Conservation (phyloP, 2,329 filamentous ascomycete species). For the Colletotrichum orchidophilum region DNA sequence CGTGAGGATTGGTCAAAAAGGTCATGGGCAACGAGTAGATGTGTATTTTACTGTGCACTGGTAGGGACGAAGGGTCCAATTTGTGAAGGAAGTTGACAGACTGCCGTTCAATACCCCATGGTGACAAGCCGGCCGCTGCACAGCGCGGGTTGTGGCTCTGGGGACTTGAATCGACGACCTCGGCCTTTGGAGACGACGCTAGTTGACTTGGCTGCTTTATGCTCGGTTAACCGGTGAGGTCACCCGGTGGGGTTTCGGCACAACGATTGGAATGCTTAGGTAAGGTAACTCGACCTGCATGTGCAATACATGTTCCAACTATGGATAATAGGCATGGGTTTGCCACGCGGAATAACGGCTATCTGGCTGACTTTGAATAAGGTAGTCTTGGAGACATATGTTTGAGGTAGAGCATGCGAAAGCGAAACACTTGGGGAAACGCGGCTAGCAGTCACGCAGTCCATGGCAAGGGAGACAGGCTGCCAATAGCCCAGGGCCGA, state of each 20-base stretch:
- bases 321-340: too few species aligned
- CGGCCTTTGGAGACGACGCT: conserved; percentile 12
- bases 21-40: not conserved
- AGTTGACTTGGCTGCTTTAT: not conserved
- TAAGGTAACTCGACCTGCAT: too few species aligned
- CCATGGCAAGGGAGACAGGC: not conserved
- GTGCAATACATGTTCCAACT: too few species aligned
- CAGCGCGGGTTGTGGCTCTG: not conserved
- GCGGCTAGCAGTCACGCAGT: not conserved
- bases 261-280: not conserved
- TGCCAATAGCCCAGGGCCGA: not conserved
- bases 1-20: not conserved
- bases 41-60: not conserved
- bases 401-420: not conserved
- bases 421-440: not conserved
- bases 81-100: not conserved
- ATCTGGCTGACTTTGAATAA: not conserved
- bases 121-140: not conserved
- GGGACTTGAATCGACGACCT: conserved; percentile 11
- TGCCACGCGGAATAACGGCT: not conserved
- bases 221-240: conserved; percentile 28
- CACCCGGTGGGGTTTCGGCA: conserved; percentile 13
- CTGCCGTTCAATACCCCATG: not conserved
- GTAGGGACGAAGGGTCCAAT: conserved; percentile 3
- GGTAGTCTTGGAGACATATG: not conserved